phyloP scores from a whole-genome alignment of 2,329 filamentous ascomycete species.

The Epicoccum sorghinum region DNA sequence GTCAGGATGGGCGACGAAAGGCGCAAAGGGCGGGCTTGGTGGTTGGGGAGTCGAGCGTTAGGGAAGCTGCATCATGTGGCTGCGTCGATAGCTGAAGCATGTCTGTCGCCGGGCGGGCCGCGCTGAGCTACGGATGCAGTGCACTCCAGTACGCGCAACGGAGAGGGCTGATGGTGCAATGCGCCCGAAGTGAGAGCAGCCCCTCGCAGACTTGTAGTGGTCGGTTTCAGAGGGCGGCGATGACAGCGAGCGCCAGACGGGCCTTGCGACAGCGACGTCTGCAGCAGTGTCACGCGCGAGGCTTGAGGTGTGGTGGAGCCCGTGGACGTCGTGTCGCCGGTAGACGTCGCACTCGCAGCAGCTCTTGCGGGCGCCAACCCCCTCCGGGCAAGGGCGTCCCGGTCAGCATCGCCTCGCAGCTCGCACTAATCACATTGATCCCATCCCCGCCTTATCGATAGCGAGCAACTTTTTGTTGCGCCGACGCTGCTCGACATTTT shows the following conservation, averaged over 20 bases:
- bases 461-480: slow-evolving; percentile 6
- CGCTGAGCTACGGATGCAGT: background rate
- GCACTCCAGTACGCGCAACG: background rate
- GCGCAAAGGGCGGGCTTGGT: background rate
- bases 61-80: slow-evolving; percentile 32
- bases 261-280: background rate
- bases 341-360: background rate
- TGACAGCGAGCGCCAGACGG: no score
- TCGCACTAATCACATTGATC: no score
- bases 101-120: slow-evolving; percentile 28
- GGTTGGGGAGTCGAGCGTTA: slow-evolving; percentile 19
- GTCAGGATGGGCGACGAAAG: background rate
- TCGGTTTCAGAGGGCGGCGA: no score
- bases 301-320: background rate
- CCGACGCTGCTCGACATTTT: no score
- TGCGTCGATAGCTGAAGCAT: slow-evolving; percentile 34
- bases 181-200: background rate
- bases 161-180: background rate
- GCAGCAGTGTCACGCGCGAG: slow-evolving; percentile 4
- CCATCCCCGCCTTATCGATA: slow-evolving; percentile 7
- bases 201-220: background rate
- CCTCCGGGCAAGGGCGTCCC: no score
- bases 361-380: no score
- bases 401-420: no score
- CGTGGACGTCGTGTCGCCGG: background rate